Percentiles rank a stretch among this genome's conserved stretches.
phyloP scores from a whole-genome alignment of 179 eudicot species.

The Gypsophila paniculata region DNA sequence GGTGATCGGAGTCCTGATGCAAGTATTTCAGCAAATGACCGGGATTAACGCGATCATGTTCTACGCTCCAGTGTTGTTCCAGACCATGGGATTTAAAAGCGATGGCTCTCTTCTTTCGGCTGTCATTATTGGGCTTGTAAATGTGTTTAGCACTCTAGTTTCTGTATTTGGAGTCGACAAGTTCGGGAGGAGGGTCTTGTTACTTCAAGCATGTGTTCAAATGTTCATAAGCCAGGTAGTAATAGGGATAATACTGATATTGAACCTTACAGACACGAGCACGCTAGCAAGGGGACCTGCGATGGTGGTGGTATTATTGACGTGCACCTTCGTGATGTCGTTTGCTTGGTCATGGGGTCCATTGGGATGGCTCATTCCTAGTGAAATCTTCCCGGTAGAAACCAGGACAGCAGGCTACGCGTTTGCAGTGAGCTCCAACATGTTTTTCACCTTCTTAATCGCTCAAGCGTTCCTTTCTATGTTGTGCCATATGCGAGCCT shows the following conservation, averaged over 20 bases:
- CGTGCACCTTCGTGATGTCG: slow-evolving; percentile 43
- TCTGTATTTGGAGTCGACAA: slow-evolving; percentile 44
- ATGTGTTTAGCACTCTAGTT: slow-evolving; percentile 41
- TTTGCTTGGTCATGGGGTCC: slow-evolving; percentile 74
- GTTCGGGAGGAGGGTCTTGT: slow-evolving; percentile 42
- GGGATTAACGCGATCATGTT: slow-evolving; percentile 66
- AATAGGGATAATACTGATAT: slow-evolving; percentile 32
- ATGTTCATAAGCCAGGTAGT: slow-evolving; percentile 50
- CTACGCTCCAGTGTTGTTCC: slow-evolving; percentile 54
- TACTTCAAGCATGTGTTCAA: slow-evolving; percentile 45
- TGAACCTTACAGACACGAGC: slow-evolving; percentile 31
- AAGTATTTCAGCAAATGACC: slow-evolving; percentile 57
- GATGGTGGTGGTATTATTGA: slow-evolving; percentile 31
- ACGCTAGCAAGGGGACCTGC: slow-evolving; percentile 25
- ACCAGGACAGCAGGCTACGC: slow-evolving; percentile 51
- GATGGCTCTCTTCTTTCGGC: slow-evolving; percentile 49
- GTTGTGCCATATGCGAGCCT: slow-evolving; percentile 53
- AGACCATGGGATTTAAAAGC: slow-evolving; percentile 47
- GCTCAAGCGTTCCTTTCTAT: slow-evolving; percentile 65
- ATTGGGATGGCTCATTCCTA: slow-evolving; percentile 56
- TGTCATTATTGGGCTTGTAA: slow-evolving; percentile 44
- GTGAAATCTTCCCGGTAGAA: slow-evolving; percentile 58
- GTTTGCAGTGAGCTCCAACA: slow-evolving; percentile 56
- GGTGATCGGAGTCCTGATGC: slow-evolving; percentile 35
- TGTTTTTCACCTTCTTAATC: slow-evolving; percentile 56